A percentile compares a stretch with the other conserved stretches of the same genome.
These are phyloP conservation scores for Carpinus fangiana DNA, from an alignment of 306 rosid species.

Conservation along the genomic window DNA sequence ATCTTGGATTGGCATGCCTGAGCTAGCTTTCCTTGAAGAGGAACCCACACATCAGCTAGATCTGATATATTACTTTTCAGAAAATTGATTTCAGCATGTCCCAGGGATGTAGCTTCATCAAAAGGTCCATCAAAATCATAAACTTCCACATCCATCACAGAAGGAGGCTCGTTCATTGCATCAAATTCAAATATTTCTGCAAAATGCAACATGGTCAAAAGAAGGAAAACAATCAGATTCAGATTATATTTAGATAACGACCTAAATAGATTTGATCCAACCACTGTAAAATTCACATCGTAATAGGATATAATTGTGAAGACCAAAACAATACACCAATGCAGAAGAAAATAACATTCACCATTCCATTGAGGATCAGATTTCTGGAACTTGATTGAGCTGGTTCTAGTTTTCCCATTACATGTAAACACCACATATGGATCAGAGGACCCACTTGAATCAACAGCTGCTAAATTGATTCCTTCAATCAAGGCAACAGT, in stretches of 20 bases:
- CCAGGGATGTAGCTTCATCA: conserved; percentile 76
- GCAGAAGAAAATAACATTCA: conserved; percentile 34
- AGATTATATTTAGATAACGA: conserved; percentile 5
- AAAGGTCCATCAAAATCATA: conserved; percentile 93
- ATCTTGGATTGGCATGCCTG: conserved; percentile 77
- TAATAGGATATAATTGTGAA: conserved; percentile 6
- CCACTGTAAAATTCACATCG: neutral
- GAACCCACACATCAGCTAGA: conserved; percentile 86
- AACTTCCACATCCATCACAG: conserved; percentile 79
- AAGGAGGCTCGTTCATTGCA: conserved; percentile 96
- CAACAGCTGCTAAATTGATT: conserved; percentile 66
- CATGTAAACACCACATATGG: conserved; percentile 89
- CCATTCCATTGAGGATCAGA: conserved; percentile 93
- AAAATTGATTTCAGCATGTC: conserved; percentile 77
- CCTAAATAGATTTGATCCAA: conserved; percentile 13
- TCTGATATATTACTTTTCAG: conserved; percentile 81
- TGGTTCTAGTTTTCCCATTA: conserved; percentile 86
- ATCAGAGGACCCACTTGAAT: conserved; percentile 66
- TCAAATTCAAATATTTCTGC: conserved; percentile 97
- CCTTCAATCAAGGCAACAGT: conserved; percentile 97
- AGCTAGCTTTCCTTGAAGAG: conserved; percentile 89
- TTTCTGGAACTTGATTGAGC: conserved; percentile 91
- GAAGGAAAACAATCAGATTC: conserved; percentile 26
- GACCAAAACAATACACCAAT: conserved; percentile 16
- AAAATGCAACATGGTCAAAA: conserved; percentile 17